phyloP scores from a whole-genome alignment of 2,329 filamentous ascomycete species.

The Mollisia scopiformis region DNA sequence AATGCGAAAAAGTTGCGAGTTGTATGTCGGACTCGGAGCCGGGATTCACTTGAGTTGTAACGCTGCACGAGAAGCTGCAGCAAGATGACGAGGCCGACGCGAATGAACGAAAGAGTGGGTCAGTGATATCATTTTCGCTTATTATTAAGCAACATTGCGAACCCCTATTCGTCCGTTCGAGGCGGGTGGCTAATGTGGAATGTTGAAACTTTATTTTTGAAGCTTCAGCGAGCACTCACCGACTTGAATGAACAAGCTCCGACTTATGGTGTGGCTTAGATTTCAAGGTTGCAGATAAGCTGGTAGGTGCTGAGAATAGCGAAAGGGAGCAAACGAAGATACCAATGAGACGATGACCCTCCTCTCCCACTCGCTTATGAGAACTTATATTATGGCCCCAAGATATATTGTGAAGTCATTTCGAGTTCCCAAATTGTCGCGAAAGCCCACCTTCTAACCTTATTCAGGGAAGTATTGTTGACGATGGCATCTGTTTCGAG shows the following conservation, averaged over 20 bases:
- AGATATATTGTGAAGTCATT: too few relatives aligned
- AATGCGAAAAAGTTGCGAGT: background rate
- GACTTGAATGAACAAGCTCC: background rate
- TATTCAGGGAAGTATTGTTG: too few relatives aligned
- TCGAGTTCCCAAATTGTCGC: too few relatives aligned
- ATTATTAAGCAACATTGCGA: background rate
- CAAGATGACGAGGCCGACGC: background rate
- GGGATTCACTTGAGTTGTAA: background rate
- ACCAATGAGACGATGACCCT: background rate
- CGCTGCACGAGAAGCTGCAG: background rate
- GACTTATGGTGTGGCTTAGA: background rate
- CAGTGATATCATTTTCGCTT: background rate
- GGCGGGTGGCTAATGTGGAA: background rate
- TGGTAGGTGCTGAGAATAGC: background rate
- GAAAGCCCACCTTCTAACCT: too few relatives aligned
- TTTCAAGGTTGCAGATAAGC: background rate
- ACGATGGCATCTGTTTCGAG: too few relatives aligned
- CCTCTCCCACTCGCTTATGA: background rate
- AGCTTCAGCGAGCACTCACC: too few relatives aligned
- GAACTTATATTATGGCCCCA: too few relatives aligned
- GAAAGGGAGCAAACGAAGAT: background rate
- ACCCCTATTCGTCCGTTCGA: background rate
- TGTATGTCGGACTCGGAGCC: background rate
- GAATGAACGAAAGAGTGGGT: too few relatives aligned
- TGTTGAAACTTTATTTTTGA: too few relatives aligned